Percentiles rank a stretch among this genome's conserved stretches.
Conservation (phyloP, 169 alveolate genomes). For the Besnoitia besnoiti region DNA sequence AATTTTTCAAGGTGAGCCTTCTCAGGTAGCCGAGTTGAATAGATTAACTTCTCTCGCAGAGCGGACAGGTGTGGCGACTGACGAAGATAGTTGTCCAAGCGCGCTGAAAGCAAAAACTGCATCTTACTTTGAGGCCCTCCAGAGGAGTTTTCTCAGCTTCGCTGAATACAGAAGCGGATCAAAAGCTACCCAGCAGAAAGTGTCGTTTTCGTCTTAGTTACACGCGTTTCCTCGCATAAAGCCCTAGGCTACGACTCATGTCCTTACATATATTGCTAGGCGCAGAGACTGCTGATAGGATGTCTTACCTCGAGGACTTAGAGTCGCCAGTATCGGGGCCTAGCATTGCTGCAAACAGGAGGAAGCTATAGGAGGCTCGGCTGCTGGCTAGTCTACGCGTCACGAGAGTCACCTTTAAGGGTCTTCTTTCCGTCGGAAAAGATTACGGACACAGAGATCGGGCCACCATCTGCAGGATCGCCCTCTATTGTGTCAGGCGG, state of each 20-base stretch:
- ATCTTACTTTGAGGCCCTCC: constrained; percentile 8
- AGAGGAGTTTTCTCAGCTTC: background rate
- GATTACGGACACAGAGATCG: background rate
- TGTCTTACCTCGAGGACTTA: background rate
- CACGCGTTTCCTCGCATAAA: background rate
- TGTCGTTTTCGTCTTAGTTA: background rate
- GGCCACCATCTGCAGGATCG: background rate
- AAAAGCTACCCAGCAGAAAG: background rate
- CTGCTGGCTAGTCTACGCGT: background rate
- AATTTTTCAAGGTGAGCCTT: background rate
- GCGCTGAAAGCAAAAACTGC: background rate
- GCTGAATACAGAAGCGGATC: background rate
- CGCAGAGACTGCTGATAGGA: background rate
- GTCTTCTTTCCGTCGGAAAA: constrained; percentile 23
- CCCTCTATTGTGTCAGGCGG: background rate
- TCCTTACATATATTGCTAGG: too few species aligned
- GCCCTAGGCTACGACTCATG: too few species aligned
- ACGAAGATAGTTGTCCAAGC: background rate
- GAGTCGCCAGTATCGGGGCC: background rate
- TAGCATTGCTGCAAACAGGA: background rate
- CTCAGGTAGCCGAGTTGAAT: background rate
- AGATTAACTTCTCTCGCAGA: constrained; percentile 5
- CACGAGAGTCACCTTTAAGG: background rate
- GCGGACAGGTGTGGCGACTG: constrained; percentile 37
- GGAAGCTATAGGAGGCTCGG: background rate